Evolutionary conservation across 805 yeast genomes (phyloP).

Genomic region (Pichia manshurica): DNA sequence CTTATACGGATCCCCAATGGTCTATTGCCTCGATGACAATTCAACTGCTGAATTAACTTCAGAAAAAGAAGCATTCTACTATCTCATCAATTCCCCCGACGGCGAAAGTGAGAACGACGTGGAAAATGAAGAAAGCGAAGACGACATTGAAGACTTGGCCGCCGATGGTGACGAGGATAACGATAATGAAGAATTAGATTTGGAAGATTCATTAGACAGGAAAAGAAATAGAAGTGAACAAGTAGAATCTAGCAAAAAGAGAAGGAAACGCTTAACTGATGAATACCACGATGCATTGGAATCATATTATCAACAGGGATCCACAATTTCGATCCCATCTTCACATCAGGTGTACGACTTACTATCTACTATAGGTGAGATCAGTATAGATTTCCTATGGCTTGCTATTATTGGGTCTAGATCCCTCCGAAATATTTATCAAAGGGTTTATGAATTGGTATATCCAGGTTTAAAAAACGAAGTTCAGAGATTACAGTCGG

Average conservation of each 20-base stretch:
- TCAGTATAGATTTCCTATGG: conserved; percentile 70
- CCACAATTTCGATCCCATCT: conserved; percentile 66
- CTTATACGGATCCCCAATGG: conserved; percentile 71
- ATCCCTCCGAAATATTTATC: conserved; percentile 66
- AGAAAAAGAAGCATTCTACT: conserved; percentile 59
- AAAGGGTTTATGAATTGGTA: conserved; percentile 65
- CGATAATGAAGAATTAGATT: conserved; percentile 15
- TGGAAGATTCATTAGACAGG: conserved; percentile 29
- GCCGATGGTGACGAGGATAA: conserved; percentile 20
- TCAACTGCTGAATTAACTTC: conserved; percentile 51
- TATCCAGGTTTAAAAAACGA: conserved; percentile 78
- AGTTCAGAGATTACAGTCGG: conserved; percentile 57
- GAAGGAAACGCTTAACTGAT: conserved; percentile 35
- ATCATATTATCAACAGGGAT: conserved; percentile 77
- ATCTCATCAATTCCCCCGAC: conserved; percentile 37
- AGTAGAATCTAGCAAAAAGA: conserved; percentile 31
- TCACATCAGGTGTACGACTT: conserved; percentile 78
- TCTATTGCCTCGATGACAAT: conserved; percentile 87
- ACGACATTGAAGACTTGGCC: conserved; percentile 25
- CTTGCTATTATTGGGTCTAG: conserved; percentile 82
- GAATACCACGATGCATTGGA: conserved; percentile 55
- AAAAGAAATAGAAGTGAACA: conserved; percentile 29
- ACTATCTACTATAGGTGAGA: conserved; percentile 76
- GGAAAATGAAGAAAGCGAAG: conserved; percentile 24
- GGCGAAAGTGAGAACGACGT: conserved; percentile 33